These are phyloP conservation scores for Evernia prunastri DNA, from an alignment of 495 filamentous ascomycete species.

Conservation along the genomic window DNA sequence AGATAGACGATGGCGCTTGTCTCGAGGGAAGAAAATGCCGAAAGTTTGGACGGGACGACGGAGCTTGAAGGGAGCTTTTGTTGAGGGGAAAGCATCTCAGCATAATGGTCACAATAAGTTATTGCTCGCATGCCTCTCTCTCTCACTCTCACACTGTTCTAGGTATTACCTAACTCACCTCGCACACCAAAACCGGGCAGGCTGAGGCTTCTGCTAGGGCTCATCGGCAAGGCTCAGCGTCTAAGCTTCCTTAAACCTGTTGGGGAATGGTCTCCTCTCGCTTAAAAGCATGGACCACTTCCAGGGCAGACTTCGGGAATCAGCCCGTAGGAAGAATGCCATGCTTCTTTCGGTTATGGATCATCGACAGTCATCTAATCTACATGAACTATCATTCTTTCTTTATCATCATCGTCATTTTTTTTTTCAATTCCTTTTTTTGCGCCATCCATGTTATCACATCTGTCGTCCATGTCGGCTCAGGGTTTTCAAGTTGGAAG, in stretches of 20 bases:
- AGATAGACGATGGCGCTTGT: background rate
- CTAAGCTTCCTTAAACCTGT: background rate
- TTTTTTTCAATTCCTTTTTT: background rate
- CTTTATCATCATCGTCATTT: background rate
- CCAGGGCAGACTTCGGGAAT: background rate
- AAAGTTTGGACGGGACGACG: background rate
- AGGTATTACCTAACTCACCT: too few species aligned
- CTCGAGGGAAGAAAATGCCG: background rate
- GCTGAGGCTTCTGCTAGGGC: conserved; percentile 4
- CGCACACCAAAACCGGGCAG: too few species aligned
- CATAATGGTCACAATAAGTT: background rate
- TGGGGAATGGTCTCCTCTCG: background rate
- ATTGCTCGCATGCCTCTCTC: background rate
- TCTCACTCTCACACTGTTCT: too few species aligned
- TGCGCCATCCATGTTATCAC: background rate
- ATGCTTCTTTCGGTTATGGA: too few species aligned
- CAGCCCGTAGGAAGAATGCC: background rate
- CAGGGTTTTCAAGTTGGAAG: background rate
- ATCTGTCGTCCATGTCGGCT: background rate
- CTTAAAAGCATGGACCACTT: conserved; percentile 1
- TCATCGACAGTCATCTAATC: too few species aligned
- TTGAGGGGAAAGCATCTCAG: too few species aligned
- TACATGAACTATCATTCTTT: background rate
- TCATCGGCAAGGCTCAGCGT: conserved; percentile 5
- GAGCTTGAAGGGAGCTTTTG: too few species aligned